A percentile compares a stretch with the other conserved stretches of the same genome.
These are phyloP conservation scores for Carnegiea gigantea DNA, from an alignment of 179 eudicot species.

Conservation along the genomic window DNA sequence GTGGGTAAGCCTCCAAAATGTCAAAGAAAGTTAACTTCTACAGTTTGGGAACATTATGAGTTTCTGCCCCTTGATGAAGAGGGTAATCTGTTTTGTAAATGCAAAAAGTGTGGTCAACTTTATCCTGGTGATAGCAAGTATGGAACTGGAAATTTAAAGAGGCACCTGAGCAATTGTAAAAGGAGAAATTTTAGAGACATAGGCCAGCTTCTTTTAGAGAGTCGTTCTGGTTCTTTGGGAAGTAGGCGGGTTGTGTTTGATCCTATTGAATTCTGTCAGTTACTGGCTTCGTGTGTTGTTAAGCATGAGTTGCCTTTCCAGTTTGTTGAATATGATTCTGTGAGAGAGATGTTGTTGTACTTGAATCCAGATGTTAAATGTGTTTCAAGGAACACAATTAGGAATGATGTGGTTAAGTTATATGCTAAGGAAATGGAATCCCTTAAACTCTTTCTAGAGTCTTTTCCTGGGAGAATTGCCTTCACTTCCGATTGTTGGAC, in stretches of 20 bases:
- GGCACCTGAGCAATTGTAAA: not conserved
- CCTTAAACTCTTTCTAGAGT: not conserved
- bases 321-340: slow-evolving; percentile 7
- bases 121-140: not conserved
- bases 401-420: not conserved
- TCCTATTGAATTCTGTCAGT: not conserved
- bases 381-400: slow-evolving; percentile 3
- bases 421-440: not conserved
- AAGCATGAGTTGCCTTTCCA: not conserved
- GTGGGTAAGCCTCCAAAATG: not conserved
- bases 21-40: slow-evolving; percentile 8
- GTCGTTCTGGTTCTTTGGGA: not conserved
- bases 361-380: not conserved
- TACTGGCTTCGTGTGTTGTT: not conserved
- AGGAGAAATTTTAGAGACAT: not conserved
- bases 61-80: not conserved
- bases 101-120: slow-evolving; percentile 8
- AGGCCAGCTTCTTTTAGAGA: not conserved
- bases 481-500: slow-evolving; percentile 23
- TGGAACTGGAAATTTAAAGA: slow-evolving; percentile 10
- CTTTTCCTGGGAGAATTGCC: not conserved
- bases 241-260: not conserved
- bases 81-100: not conserved
- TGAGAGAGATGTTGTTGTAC: not conserved
- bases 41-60: not conserved